These are phyloP conservation scores for Alternaria solani DNA, from an alignment of 2,329 filamentous ascomycete genomes.

Conservation along the genomic window DNA sequence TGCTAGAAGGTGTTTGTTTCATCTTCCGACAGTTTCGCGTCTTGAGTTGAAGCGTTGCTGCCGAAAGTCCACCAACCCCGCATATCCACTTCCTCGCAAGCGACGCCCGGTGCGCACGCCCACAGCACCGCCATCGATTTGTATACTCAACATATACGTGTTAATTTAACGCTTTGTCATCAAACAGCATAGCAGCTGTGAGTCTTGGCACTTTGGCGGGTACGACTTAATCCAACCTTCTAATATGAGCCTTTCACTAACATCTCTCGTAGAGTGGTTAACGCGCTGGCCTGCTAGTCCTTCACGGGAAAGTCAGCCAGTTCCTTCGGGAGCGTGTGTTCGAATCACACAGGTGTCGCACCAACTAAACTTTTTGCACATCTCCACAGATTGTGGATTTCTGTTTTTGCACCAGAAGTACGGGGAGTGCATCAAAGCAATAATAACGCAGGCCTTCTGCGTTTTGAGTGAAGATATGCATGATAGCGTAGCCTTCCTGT, in stretches of 20 bases:
- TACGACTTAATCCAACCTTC: neutral
- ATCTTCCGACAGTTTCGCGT: neutral
- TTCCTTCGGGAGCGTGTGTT: constrained; percentile 42
- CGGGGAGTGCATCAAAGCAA: neutral
- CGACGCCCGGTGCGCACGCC: neutral
- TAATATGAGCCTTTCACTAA: neutral
- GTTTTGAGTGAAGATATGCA: neutral
- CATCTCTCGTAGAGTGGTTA: constrained; percentile 26
- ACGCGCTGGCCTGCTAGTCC: constrained; percentile 39
- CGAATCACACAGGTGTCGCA: constrained; percentile 40
- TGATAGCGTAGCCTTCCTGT: no score
- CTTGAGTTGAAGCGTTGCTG: neutral
- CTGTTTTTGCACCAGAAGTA: neutral
- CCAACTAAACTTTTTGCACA: constrained; percentile 14
- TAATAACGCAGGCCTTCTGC: neutral
- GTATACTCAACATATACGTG: accelerated
- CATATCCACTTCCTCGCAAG: neutral
- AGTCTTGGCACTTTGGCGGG: constrained; percentile 17
- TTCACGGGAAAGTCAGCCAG: constrained; percentile 29
- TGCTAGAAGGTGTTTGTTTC: neutral
- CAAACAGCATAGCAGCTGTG: neutral
- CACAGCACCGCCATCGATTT: neutral
- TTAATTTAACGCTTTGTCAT: neutral
- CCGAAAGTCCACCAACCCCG: neutral
- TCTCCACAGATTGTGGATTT: no score